Evolutionary conservation across 2,329 filamentous ascomycete species (phyloP), one percentile per base, ranked within the genome.

Genomic region (Polychaeton citri): DNA sequence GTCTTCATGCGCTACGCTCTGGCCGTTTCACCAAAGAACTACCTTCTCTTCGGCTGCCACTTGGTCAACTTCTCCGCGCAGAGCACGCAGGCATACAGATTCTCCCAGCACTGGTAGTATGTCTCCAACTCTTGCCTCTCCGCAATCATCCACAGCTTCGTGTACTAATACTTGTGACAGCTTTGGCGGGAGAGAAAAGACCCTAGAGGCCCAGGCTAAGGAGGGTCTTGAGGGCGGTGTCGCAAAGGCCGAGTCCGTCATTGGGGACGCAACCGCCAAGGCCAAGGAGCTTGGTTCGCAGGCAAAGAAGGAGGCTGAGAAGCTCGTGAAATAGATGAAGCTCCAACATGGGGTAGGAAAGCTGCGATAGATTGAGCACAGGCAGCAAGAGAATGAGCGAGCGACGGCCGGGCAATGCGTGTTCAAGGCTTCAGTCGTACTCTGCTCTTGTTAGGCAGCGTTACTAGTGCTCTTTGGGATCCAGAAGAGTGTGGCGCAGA

Each of bases 1-100:
- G 73, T 71, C 39, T 79, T 79, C 62, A 76, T 76, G 73, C 74
- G 75, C 54, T 79, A 79, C 62, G 62, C 75, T 39, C 55, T 79
- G 43, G 74, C 75, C 42, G 72, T 79, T 38, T 63, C 63, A 12
- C 75, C 75, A 28, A 65, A 64, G 50, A 79, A 79, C 62, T 78
- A 77, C 62, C 72, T 79, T 44, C 71, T 79, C 38, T 79, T 79
- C 57, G 74, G 69, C 45, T 79, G 74, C 63, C 75, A 79, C 58
- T 60, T 72, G 41, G 67, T 77, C 59, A 79, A 79, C 61, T 78
- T 75, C 58, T 59, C 58, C 44, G 71, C 72, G 32, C 75, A 79
- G 57, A 45, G 63, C 31, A 70, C 68, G 20, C 75, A 79, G 54
- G 72, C 65, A 15, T 77, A 76, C 59, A 64, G 75, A 37, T 79